A percentile compares a stretch with the other conserved stretches of the same genome.
These are phyloP conservation scores for Alternaria solani DNA, from an alignment of 2,329 filamentous ascomycete species.

Conservation along the genomic window DNA sequence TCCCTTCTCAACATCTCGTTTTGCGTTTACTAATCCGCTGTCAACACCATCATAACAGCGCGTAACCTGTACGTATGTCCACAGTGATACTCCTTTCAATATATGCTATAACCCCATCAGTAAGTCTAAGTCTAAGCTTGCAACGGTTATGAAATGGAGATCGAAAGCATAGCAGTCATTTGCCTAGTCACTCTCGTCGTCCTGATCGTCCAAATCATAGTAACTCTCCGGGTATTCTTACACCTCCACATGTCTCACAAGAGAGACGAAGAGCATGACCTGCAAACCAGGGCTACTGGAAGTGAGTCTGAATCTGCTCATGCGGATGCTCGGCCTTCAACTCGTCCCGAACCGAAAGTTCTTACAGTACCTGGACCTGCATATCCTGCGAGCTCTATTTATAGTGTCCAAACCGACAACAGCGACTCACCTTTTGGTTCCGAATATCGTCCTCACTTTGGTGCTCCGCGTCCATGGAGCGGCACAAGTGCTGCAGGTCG, in stretches of 20 bases:
- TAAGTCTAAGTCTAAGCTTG: not conserved
- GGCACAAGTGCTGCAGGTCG: not conserved
- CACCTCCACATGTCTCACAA: not conserved
- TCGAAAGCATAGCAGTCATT: conserved; percentile 5
- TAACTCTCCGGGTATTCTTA: not conserved
- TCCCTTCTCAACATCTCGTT: not conserved
- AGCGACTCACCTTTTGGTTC: not conserved
- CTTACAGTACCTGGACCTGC: not conserved
- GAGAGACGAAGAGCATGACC: not conserved
- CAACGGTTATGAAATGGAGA: not conserved
- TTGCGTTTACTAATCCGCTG: not conserved
- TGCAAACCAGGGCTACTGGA: not conserved
- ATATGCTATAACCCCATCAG: not conserved
- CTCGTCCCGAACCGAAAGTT: not conserved
- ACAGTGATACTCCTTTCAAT: not conserved
- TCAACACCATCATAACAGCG: not conserved
- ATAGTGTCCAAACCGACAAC: not conserved
- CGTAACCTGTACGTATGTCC: not conserved
- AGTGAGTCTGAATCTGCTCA: not conserved
- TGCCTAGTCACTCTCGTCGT: conserved; percentile 5
- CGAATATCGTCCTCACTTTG: not conserved
- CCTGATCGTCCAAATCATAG: conserved; percentile 4
- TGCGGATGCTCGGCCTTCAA: not conserved
- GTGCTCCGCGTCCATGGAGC: not conserved
- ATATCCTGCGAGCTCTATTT: not conserved